Evolutionary conservation across 23 red algal genomes (phyloP).

Genomic region (Gracilariopsis chorda): DNA sequence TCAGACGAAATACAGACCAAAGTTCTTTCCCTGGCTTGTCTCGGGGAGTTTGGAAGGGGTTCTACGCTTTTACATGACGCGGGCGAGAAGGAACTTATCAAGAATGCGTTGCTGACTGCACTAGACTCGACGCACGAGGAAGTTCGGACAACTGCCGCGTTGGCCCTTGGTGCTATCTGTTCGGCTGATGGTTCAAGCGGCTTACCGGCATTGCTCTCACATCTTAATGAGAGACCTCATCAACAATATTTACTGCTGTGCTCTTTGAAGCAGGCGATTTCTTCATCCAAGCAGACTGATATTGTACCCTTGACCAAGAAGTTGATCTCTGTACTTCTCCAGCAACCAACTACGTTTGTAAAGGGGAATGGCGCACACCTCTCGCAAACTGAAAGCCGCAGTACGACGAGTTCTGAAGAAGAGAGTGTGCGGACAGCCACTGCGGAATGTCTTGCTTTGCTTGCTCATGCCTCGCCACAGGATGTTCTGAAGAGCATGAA

Average conservation of each 20-base stretch:
- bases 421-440: conserved; percentile 84
- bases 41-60: conserved; percentile 58
- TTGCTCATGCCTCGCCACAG: conserved; percentile 49
- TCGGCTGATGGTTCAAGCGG: conserved; percentile 61
- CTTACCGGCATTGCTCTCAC: conserved; percentile 42
- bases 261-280: conserved; percentile 86
- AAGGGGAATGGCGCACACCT: neutral
- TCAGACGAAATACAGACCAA: conserved; percentile 16
- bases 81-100: conserved; percentile 12
- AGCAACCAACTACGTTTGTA: conserved; percentile 9
- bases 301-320: conserved; percentile 14
- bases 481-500: conserved; percentile 23
- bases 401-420: conserved; percentile 30
- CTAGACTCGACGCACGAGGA: conserved; percentile 67
- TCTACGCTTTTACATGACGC: conserved; percentile 4
- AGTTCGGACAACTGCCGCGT: conserved; percentile 63
- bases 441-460: conserved; percentile 88
- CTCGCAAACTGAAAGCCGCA: neutral
- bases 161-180: conserved; percentile 69
- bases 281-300: conserved; percentile 31
- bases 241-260: conserved; percentile 74
- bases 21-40: conserved; percentile 35
- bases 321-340: conserved; percentile 30
- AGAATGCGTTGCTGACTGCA: conserved; percentile 27
- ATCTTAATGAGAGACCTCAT: conserved; percentile 39